Evolutionary conservation across 176 grass and related monocot genomes (phyloP).

Genomic region (Poa annua): DNA sequence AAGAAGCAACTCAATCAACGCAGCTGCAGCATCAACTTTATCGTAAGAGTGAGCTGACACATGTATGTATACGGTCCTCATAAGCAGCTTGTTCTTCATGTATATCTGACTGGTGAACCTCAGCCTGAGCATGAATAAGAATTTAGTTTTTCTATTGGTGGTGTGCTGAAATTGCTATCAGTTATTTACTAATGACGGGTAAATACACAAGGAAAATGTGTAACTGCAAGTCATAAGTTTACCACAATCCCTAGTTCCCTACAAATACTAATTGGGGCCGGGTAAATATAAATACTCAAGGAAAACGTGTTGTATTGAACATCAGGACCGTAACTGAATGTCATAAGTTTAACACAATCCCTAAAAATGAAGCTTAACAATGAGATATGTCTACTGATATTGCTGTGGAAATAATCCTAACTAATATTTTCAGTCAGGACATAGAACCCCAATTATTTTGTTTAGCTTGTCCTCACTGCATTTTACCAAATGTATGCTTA

Average conservation of each 20-base stretch:
- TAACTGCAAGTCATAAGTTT: slow-evolving; percentile 2
- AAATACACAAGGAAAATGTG: slow-evolving; percentile 1
- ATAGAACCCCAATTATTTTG: neutral
- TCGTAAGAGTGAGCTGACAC: slow-evolving; percentile 83
- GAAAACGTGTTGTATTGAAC: no score
- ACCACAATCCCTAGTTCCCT: no score
- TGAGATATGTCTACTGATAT: neutral
- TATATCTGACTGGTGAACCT: slow-evolving; percentile 73
- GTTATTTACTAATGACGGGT: slow-evolving; percentile 29
- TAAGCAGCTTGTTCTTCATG: slow-evolving; percentile 64
- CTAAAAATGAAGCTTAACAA: slow-evolving; percentile 6
- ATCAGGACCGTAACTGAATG: no score
- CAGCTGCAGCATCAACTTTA: slow-evolving; percentile 88
- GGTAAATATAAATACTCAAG: no score
- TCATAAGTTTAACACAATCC: no score
- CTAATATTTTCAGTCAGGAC: neutral
- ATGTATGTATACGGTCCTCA: slow-evolving; percentile 78
- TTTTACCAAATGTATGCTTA: slow-evolving; percentile 16
- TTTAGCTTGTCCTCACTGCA: neutral
- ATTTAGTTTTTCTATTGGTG: neutral
- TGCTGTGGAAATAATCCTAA: neutral
- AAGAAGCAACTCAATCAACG: slow-evolving; percentile 81
- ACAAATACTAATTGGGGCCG: no score
- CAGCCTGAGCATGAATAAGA: slow-evolving; percentile 58
- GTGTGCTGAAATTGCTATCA: slow-evolving; percentile 18